Evolutionary conservation across 305 asterid species (phyloP).

Genomic region (Solanum hybrid): DNA sequence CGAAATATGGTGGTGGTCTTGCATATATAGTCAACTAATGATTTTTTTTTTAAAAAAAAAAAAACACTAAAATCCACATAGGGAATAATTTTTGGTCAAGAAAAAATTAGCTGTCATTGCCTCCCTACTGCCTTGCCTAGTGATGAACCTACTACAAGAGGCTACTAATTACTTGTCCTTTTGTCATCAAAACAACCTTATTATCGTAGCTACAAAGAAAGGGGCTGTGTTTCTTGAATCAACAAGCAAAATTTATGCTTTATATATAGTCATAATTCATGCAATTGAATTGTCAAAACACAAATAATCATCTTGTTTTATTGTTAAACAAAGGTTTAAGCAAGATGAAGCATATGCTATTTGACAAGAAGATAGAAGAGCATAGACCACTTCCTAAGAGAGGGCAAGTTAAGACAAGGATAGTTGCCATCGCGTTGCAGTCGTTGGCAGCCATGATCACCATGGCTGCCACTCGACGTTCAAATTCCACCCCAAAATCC

Average conservation of each 20-base stretch:
- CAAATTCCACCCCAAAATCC: constrained; percentile 19
- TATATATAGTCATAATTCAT: constrained; percentile 8
- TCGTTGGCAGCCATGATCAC: constrained; percentile 23
- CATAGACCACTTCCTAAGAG: constrained; percentile 27
- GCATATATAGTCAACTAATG: background rate
- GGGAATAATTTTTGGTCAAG: constrained; percentile 19
- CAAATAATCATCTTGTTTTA: background rate
- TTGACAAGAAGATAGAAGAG: constrained; percentile 10
- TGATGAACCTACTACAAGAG: constrained; percentile 8
- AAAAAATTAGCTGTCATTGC: constrained; percentile 37
- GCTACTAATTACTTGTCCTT: constrained; percentile 7
- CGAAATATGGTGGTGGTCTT: background rate
- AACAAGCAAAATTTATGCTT: background rate
- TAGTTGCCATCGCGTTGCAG: constrained; percentile 38
- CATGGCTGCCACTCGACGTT: constrained; percentile 8
- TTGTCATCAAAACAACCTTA: constrained; percentile 6
- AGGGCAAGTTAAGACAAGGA: constrained; percentile 46
- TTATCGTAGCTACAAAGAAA: background rate
- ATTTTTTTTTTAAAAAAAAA: no score
- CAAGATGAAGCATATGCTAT: background rate
- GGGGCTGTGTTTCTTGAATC: background rate
- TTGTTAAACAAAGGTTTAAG: background rate
- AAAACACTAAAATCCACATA: background rate
- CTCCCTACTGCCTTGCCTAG: constrained; percentile 22
- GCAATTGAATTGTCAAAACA: background rate